Base-by-base conservation (phyloP, 768 basidiomycete species). In the Mycena rebaudengoi region DNA sequence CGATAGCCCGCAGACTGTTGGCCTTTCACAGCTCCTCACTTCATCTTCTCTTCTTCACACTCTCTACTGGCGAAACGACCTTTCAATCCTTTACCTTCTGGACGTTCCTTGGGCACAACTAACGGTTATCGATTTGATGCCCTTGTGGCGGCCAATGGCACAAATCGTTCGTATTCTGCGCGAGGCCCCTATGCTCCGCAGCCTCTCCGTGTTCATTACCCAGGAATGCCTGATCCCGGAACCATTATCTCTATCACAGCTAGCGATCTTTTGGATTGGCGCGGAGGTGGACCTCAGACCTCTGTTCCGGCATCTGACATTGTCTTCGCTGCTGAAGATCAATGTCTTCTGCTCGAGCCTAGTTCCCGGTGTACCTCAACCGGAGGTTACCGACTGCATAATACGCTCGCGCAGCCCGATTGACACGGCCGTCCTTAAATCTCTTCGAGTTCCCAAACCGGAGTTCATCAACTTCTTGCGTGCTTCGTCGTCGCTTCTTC, bases 141-240 rank as follows among this genome's bases (percentile, higher is more conserved):
- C 63, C 2, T 12, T 49, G n/a, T 64, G 57, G 57, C 25, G 37
- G 25, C 57, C 63, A 16, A 59, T 64, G 63, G 53, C 44, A 23
- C 57, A 48, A 21, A 54, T 64, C 29, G 14, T 59, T 2, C 39
- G 25, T 13, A 39, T 64, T 7, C 46, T 64, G 52, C 51, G 39
- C 28, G 48, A 54, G 35, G 63, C 63, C 25, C 63, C 63, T n/a
- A 57, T 43, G 13, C 57, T 64, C 10, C 63, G 63, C 23, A 64
- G 63, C 33, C 57, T 64, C 11, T 53, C 57, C 0, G 26, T 20
- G 3, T 54, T 53, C 18, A 54, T 64, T 25, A 40, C 16, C 4
- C 50, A 40, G 6, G 44, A 35, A 1, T 48, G 28, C 16, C 7
- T 20, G 8, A 30, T 53, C 16, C 44, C n/a, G 40, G 44, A 20